A percentile compares a stretch with the other conserved stretches of the same genome.
These are phyloP conservation scores for Ananas comosus DNA, from an alignment of 176 grass and related monocot species.

Conservation along the genomic window DNA sequence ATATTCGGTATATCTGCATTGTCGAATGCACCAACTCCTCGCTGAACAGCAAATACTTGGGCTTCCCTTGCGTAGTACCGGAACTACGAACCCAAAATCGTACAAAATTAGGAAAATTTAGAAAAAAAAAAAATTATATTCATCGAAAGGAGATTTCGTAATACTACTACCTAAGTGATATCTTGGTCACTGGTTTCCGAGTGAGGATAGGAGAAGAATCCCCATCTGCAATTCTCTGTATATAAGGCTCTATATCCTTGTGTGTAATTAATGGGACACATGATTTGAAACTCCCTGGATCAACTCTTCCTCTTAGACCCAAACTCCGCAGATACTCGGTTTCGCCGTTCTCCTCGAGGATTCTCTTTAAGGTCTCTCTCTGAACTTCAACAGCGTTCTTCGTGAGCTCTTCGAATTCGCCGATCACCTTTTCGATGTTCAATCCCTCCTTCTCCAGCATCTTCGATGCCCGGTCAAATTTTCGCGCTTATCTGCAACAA, in stretches of 20 bases:
- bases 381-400: slow-evolving; percentile 47
- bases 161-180: slow-evolving; percentile 55
- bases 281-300: slow-evolving; percentile 43
- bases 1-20: slow-evolving; percentile 72
- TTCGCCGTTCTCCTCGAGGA: slow-evolving; percentile 44
- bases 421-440: slow-evolving; percentile 44
- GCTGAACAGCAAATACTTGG: slow-evolving; percentile 75
- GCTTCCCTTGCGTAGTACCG: slow-evolving; percentile 86
- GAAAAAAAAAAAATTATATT: neutral
- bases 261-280: slow-evolving; percentile 60
- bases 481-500: too few species aligned
- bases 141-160: neutral
- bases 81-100: slow-evolving; percentile 30
- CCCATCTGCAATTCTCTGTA: slow-evolving; percentile 71
- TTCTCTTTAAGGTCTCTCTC: slow-evolving; percentile 45
- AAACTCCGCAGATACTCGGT: slow-evolving; percentile 47
- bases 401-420: slow-evolving; percentile 61
- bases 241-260: slow-evolving; percentile 61
- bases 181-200: slow-evolving; percentile 44
- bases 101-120: neutral
- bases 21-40: slow-evolving; percentile 69
- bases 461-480: neutral
- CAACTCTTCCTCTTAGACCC: slow-evolving; percentile 53
- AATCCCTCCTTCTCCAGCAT: slow-evolving; percentile 44
- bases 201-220: slow-evolving; percentile 55